Percentiles rank a stretch among this genome's conserved stretches.
These are phyloP conservation scores for Calocybe indica DNA, from an alignment of 768 basidiomycete species.

Conservation along the genomic window DNA sequence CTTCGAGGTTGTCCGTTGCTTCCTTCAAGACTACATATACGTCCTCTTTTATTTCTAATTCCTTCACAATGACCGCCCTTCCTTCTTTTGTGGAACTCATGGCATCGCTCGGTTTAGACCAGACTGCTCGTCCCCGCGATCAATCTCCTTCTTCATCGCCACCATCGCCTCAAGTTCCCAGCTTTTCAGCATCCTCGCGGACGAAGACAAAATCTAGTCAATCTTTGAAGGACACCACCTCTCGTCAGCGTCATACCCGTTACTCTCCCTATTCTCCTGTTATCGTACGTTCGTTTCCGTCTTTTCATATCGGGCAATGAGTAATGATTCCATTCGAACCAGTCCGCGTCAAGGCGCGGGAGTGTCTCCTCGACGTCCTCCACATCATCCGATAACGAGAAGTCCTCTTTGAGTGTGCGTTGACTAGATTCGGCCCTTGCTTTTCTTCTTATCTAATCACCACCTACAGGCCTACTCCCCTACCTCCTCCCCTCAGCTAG, in stretches of 20 bases:
- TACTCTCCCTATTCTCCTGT: constrained; percentile 46
- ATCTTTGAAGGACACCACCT: constrained; percentile 33
- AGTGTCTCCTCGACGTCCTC: constrained; percentile 43
- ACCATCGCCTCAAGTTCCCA: constrained; percentile 27
- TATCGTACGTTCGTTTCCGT: constrained; percentile 23
- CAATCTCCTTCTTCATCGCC: constrained; percentile 42
- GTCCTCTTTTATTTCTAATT: constrained; percentile 21
- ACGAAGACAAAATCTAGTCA: constrained; percentile 33
- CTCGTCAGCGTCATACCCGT: constrained; percentile 32
- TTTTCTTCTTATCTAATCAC: too few species aligned
- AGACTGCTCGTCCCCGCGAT: constrained; percentile 29
- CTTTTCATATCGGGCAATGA: not conserved
- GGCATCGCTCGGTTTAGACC: constrained; percentile 72
- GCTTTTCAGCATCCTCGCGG: constrained; percentile 27
- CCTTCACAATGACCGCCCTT: constrained; percentile 56
- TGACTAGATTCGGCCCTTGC: not conserved
- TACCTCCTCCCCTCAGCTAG: constrained; percentile 19
- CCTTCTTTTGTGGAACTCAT: constrained; percentile 88
- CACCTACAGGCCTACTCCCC: not conserved
- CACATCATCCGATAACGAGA: constrained; percentile 31
- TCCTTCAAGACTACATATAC: constrained; percentile 15
- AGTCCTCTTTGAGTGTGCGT: constrained; percentile 29
- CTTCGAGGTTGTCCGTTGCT: constrained; percentile 29
- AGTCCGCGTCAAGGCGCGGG: constrained; percentile 39
- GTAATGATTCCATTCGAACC: constrained; percentile 1